Conservation (phyloP, 176 grass and related monocot genomes). For the Bonia amplexicaulis region DNA sequence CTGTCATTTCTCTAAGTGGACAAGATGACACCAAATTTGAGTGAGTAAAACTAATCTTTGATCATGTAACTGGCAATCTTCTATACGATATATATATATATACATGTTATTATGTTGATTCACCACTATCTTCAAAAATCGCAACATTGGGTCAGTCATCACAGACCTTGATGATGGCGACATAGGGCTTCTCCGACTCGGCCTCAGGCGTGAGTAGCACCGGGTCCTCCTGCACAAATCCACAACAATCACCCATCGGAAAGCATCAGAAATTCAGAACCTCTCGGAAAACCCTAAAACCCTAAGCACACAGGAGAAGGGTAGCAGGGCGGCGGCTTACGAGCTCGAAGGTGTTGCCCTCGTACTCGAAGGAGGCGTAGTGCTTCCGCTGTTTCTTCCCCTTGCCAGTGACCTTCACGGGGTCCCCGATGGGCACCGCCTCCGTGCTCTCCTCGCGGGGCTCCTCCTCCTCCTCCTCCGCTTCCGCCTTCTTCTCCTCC, state of each 20-base stretch:
- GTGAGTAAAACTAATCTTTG: neutral
- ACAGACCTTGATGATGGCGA: slow-evolving; percentile 88
- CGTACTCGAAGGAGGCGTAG: slow-evolving; percentile 79
- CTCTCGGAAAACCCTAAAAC: slow-evolving; percentile 6
- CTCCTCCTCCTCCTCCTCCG: slow-evolving; percentile 39
- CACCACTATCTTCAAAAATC: neutral
- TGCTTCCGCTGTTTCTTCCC: slow-evolving; percentile 69
- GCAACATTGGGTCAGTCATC: neutral
- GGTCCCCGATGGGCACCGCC: slow-evolving; percentile 54
- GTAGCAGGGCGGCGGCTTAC: slow-evolving; percentile 28
- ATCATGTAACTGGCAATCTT: neutral
- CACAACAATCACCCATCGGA: neutral
- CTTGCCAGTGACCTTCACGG: slow-evolving; percentile 69
- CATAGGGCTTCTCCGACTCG: slow-evolving; percentile 70
- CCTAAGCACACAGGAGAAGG: neutral
- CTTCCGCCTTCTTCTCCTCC: slow-evolving; percentile 28
- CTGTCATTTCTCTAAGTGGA: neutral
- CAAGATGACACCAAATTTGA: neutral
- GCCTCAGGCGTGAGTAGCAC: slow-evolving; percentile 85
- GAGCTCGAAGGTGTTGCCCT: slow-evolving; percentile 79
- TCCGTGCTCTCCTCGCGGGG: slow-evolving; percentile 46
- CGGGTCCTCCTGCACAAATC: slow-evolving; percentile 68
- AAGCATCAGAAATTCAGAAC: neutral
- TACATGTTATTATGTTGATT: neutral
- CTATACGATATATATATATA: neutral